These are phyloP conservation scores for Yarrowia yakushimensis DNA, from an alignment of 805 yeast genomes.

Conservation along the genomic window DNA sequence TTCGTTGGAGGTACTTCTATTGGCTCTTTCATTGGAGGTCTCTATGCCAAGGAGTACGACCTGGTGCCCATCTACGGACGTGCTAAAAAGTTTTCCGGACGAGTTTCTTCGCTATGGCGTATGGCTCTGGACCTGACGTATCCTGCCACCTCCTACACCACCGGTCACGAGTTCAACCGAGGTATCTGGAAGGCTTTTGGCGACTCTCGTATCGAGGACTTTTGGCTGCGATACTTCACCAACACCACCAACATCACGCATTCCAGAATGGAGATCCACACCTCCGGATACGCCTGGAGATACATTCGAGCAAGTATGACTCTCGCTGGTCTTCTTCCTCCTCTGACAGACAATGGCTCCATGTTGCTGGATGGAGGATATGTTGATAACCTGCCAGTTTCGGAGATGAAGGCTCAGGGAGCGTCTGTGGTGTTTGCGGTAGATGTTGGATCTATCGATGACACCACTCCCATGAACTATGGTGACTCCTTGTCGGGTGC, in stretches of 20 bases:
- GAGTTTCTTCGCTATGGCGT: conserved; percentile 85
- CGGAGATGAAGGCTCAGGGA: conserved; percentile 86
- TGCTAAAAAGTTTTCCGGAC: conserved; percentile 77
- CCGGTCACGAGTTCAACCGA: conserved; percentile 95
- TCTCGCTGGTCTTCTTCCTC: conserved; percentile 86
- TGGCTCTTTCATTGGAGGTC: conserved; percentile 93
- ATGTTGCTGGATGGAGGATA: conserved; percentile 97
- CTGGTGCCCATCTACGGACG: conserved; percentile 87
- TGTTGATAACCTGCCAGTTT: conserved; percentile 87
- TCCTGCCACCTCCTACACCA: conserved; percentile 90
- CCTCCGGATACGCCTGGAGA: conserved; percentile 92
- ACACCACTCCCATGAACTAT: conserved; percentile 79
- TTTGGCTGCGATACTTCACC: conserved; percentile 85
- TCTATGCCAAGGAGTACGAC: conserved; percentile 90
- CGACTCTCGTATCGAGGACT: conserved; percentile 87
- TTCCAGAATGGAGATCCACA: conserved; percentile 91
- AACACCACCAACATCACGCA: conserved; percentile 94
- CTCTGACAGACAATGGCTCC: conserved; percentile 78
- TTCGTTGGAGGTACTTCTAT: conserved; percentile 94
- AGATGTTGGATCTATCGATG: conserved; percentile 95
- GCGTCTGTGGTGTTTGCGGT: conserved; percentile 85
- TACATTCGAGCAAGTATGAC: conserved; percentile 96
- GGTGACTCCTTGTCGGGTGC: conserved; percentile 92
- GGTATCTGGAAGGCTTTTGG: conserved; percentile 98
- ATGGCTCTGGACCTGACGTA: conserved; percentile 79